A percentile compares a stretch with the other conserved stretches of the same genome.
Evolutionary conservation across 1,139 yeast species (phyloP).

Genomic region (Candida sp.): DNA sequence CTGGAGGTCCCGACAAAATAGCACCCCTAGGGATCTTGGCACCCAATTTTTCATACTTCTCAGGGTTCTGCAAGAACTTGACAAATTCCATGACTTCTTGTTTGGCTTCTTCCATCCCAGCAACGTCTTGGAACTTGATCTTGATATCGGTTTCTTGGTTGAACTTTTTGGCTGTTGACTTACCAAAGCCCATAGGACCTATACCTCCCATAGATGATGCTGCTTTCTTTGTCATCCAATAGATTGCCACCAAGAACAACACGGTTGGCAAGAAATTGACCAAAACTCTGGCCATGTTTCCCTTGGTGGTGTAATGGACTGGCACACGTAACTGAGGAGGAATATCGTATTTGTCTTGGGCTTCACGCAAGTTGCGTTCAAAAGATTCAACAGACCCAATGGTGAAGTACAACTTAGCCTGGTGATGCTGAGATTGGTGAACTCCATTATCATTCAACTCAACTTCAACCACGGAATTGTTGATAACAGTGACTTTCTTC

Average conservation of each 20-base stretch:
- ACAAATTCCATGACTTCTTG: slow-evolving; percentile 98
- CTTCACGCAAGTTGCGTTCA: slow-evolving; percentile 79
- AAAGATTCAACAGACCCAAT: slow-evolving; percentile 95
- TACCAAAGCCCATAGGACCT: slow-evolving; percentile 79
- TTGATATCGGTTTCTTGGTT: slow-evolving; percentile 93
- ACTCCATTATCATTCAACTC: slow-evolving; percentile 45
- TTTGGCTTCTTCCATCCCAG: slow-evolving; percentile 98
- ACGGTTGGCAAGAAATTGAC: slow-evolving; percentile 83
- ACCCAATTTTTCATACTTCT: slow-evolving; percentile 87
- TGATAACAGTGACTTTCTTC: slow-evolving; percentile 38
- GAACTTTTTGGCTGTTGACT: slow-evolving; percentile 88
- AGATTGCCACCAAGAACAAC: slow-evolving; percentile 83
- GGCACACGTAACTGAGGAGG: slow-evolving; percentile 76
- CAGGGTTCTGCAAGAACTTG: slow-evolving; percentile 86
- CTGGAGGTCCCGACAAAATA: slow-evolving; percentile 98
- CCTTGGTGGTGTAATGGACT: slow-evolving; percentile 76
- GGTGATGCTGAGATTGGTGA: slow-evolving; percentile 25
- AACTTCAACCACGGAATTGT: slow-evolving; percentile 40
- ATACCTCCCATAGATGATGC: slow-evolving; percentile 55
- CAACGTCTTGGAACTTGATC: slow-evolving; percentile 90
- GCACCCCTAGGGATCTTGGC: slow-evolving; percentile 99
- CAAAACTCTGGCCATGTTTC: slow-evolving; percentile 63
- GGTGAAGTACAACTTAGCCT: slow-evolving; percentile 52
- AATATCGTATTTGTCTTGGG: slow-evolving; percentile 71
- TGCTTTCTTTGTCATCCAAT: slow-evolving; percentile 67